Evolutionary conservation across 768 basidiomycete species (phyloP).

Genomic region (Boletellus emodensis): DNA sequence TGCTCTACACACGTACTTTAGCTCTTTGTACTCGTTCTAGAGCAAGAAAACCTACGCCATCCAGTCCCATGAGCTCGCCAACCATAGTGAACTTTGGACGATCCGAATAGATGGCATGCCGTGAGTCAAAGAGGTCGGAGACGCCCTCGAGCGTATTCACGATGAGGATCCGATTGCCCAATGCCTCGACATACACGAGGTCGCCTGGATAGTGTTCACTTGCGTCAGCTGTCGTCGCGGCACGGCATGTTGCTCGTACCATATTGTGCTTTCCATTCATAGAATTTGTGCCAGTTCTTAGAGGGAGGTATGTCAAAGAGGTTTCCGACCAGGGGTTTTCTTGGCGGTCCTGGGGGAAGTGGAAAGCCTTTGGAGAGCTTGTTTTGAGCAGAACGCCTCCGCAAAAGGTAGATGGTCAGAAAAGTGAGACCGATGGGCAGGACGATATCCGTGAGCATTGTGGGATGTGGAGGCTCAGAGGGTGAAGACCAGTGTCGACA

Average conservation of each 20-base stretch:
- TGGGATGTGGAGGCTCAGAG: background rate
- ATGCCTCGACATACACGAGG: conserved; percentile 25
- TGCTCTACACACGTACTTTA: conserved; percentile 12
- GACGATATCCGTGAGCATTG: background rate
- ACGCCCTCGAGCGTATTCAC: conserved; percentile 28
- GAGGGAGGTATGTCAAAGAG: conserved; percentile 8
- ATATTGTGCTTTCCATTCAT: conserved; percentile 8
- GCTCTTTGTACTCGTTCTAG: background rate
- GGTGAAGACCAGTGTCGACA: no score
- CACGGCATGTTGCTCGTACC: background rate
- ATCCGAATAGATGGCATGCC: conserved; percentile 28
- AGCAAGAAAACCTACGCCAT: conserved; percentile 3
- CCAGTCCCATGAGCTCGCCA: conserved; percentile 33
- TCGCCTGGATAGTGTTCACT: conserved; percentile 19
- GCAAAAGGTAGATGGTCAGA: conserved; percentile 3
- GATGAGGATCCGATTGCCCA: conserved; percentile 28
- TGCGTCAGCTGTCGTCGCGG: background rate
- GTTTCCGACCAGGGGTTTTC: conserved; percentile 1
- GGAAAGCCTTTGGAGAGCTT: conserved; percentile 7
- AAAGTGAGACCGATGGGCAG: background rate
- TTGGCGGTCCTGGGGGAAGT: conserved; percentile 4
- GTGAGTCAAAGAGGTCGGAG: conserved; percentile 28
- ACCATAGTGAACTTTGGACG: conserved; percentile 34
- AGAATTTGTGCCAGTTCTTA: conserved; percentile 7
- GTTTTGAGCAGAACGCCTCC: background rate